These are phyloP conservation scores for Rhynchosporium graminicola DNA, from an alignment of 2,329 filamentous ascomycete species.

Conservation along the genomic window DNA sequence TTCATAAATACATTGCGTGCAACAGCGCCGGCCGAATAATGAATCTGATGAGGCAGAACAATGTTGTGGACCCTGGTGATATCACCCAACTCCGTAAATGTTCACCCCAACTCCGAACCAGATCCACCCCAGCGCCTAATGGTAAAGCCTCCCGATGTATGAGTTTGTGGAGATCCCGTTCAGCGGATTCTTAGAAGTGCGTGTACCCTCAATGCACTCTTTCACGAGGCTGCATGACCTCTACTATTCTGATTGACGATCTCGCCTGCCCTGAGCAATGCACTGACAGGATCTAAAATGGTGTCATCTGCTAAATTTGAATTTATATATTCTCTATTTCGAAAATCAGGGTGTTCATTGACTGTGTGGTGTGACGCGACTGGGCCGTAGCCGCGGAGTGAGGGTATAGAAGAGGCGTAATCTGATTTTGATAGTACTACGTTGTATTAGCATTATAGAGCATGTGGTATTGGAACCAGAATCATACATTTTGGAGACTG, in stretches of 20 bases:
- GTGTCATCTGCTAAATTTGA: constrained; percentile 37
- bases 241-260: constrained; percentile 51
- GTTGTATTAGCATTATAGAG: constrained; percentile 16
- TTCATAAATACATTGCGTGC: constrained; percentile 13
- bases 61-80: constrained; percentile 19
- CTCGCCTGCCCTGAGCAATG: constrained; percentile 59
- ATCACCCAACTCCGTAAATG: constrained; percentile 18
- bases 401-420: constrained; percentile 32
- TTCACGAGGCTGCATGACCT: constrained; percentile 20
- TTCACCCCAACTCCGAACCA: constrained; percentile 25
- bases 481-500: constrained; percentile 37
- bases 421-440: constrained; percentile 30
- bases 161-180: neutral
- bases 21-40: constrained; percentile 4
- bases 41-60: neutral
- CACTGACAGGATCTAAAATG: constrained; percentile 58
- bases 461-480: neutral
- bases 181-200: neutral
- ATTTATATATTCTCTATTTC: constrained; percentile 30
- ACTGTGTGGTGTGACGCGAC: constrained; percentile 12
- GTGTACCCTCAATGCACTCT: neutral
- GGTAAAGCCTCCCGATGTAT: neutral
- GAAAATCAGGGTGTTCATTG: constrained; percentile 25
- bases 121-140: constrained; percentile 14
- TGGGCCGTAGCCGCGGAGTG: constrained; percentile 32